Conservation (phyloP, 306 rosid species). For the Lupinus albus region DNA sequence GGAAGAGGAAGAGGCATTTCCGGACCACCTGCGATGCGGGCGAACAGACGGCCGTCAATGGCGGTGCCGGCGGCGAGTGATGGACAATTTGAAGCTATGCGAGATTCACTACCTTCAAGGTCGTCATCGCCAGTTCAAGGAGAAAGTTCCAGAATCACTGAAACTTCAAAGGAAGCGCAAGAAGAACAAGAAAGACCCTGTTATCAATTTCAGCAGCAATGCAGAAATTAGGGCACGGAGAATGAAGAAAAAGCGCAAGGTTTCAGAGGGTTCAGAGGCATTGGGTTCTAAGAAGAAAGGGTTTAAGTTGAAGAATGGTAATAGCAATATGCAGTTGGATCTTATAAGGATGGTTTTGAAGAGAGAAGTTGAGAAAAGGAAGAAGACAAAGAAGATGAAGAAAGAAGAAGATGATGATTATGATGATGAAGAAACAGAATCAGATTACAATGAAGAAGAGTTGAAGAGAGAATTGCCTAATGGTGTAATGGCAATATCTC, state of each 20-base stretch:
- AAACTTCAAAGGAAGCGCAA: constrained; percentile 72
- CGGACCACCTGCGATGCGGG: constrained; percentile 83
- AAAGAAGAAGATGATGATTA: constrained; percentile 21
- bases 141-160: constrained; percentile 87
- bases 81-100: constrained; percentile 83
- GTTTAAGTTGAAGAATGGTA: constrained; percentile 61
- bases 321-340: constrained; percentile 73
- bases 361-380: constrained; percentile 82
- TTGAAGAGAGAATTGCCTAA: constrained; percentile 81
- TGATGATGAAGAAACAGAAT: constrained; percentile 41
- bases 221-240: constrained; percentile 67
- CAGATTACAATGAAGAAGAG: constrained; percentile 50
- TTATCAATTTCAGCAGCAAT: constrained; percentile 28
- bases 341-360: constrained; percentile 81
- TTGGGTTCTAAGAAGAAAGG: constrained; percentile 52
- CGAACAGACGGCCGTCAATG: constrained; percentile 93
- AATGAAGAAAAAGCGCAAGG: constrained; percentile 59
- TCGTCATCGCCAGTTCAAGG: constrained; percentile 84
- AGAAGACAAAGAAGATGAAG: constrained; percentile 4
- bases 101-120: constrained; percentile 96
- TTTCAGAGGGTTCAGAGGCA: constrained; percentile 48
- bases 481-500: constrained; percentile 92
- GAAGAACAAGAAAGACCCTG: constrained; percentile 37
- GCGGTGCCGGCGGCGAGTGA: constrained; percentile 90
- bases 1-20: constrained; percentile 52